Base-by-base conservation (phyloP, 164 flowering plant species). In the Aristolochia californica region DNA sequence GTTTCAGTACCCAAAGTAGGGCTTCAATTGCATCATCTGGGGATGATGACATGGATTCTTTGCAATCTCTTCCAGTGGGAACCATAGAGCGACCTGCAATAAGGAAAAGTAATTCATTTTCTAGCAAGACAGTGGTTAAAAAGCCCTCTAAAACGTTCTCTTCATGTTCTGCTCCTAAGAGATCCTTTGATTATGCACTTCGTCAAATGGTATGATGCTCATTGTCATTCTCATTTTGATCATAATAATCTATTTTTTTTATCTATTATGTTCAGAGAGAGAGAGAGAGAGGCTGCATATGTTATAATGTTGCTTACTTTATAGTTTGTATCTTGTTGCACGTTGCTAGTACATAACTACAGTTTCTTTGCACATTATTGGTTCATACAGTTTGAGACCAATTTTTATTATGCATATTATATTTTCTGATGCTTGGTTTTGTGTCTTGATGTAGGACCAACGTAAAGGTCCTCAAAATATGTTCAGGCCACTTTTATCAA, bases 401-500 rank as follows among this genome's bases (percentile, higher is more conserved):
- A 5, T 34, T 5, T 34, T 34, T 9, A 2, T 34, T 34, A n/a
- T n/a, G n/a, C n/a, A n/a, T n/a, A n/a, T n/a, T n/a, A n/a, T n/a
- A n/a, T n/a, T n/a, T n/a, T n/a, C n/a, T n/a, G n/a, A n/a, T n/a
- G n/a, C n/a, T n/a, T n/a, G n/a, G 40, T 5, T 34, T 28, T 34
- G 40, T 34, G 40, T 58, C 51, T 27, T 60, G 45, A 16, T 75
- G 75, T 63, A 89, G 99, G 97, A 93, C 66, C 75, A 78, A 21
- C 75, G 88, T 57, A 87, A 80, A 75, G 72, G 74, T 64, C 93
- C 94, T 54, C 99, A 78, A 61, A 87, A 78, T 67, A 93, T 85
- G 99, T 94, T 89, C 78, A 82, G 97, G 72, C 99, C 99, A 55
- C 90, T 94, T 49, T 69, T 89, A 56, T 85, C 96, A 30, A 94